These are phyloP conservation scores for Tricholoma saponaceum DNA, from an alignment of 768 basidiomycete species.

Conservation along the genomic window DNA sequence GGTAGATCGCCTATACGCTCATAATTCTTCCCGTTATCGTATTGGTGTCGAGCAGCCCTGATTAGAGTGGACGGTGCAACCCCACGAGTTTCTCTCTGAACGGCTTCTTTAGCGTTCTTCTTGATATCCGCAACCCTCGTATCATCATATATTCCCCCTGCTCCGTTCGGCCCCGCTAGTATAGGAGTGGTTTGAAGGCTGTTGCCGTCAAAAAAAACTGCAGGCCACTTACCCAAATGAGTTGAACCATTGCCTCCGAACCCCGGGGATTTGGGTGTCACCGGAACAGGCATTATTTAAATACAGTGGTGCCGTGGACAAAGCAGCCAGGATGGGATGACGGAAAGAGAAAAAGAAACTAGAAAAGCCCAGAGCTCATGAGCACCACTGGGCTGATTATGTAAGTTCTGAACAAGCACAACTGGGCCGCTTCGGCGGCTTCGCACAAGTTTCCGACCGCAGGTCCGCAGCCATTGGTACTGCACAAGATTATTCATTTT, in stretches of 20 bases:
- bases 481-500: too few relatives aligned
- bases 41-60: constrained; percentile 56
- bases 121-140: constrained; percentile 42
- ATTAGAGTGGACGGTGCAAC: constrained; percentile 59
- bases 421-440: too few relatives aligned
- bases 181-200: constrained; percentile 14
- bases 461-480: too few relatives aligned
- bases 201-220: constrained; percentile 11
- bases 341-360: constrained; percentile 4
- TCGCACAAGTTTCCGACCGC: too few relatives aligned
- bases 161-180: constrained; percentile 22
- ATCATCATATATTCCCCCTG: constrained; percentile 23
- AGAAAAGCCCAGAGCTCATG: constrained; percentile 8
- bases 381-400: constrained; percentile 6
- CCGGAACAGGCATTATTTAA: constrained; percentile 24
- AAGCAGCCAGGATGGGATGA: constrained; percentile 4
- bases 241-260: constrained; percentile 23
- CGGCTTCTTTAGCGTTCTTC: constrained; percentile 39
- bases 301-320: constrained; percentile 4
- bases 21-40: constrained; percentile 42
- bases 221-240: constrained; percentile 26
- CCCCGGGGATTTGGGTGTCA: constrained; percentile 21
- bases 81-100: constrained; percentile 51
- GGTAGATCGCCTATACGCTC: constrained; percentile 60
- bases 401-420: constrained; percentile 4